These are phyloP conservation scores for Kluyveromyces marxianus DNA, from an alignment of 1,139 yeast genomes.

Conservation along the genomic window DNA sequence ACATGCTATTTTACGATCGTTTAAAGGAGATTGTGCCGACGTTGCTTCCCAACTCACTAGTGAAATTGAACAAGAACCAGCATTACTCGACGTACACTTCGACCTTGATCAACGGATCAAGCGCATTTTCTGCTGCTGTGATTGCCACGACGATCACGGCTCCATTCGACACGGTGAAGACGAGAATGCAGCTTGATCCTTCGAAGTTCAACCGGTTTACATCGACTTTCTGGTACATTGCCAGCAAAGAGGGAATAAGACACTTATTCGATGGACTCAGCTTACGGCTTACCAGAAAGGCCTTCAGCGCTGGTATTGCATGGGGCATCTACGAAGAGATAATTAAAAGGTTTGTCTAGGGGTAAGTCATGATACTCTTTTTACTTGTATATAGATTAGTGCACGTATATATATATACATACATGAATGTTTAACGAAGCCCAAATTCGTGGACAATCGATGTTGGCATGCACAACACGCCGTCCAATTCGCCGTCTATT, in stretches of 20 bases:
- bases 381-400: neutral
- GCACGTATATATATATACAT: neutral
- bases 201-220: conserved; percentile 35
- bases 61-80: conserved; percentile 15
- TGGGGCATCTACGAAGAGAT: conserved; percentile 96
- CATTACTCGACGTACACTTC: conserved; percentile 34
- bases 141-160: conserved; percentile 83
- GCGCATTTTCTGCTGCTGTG: conserved; percentile 72
- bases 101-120: conserved; percentile 54
- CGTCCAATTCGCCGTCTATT: conserved; percentile 30
- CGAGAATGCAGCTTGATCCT: conserved; percentile 75
- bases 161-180: conserved; percentile 91
- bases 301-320: conserved; percentile 86
- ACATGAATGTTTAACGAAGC: neutral
- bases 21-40: conserved; percentile 45
- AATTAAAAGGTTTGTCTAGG: conserved; percentile 37
- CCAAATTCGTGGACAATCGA: neutral
- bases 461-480: conserved; percentile 25
- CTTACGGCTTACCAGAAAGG: conserved; percentile 75
- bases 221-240: conserved; percentile 35
- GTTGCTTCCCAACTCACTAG: conserved; percentile 20
- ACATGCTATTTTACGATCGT: conserved; percentile 76
- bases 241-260: conserved; percentile 50
- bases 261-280: conserved; percentile 79
- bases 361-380: neutral